A percentile compares a stretch with the other conserved stretches of the same genome.
phyloP scores from a whole-genome alignment of 306 rosid species.

The Castanea mollissima region DNA sequence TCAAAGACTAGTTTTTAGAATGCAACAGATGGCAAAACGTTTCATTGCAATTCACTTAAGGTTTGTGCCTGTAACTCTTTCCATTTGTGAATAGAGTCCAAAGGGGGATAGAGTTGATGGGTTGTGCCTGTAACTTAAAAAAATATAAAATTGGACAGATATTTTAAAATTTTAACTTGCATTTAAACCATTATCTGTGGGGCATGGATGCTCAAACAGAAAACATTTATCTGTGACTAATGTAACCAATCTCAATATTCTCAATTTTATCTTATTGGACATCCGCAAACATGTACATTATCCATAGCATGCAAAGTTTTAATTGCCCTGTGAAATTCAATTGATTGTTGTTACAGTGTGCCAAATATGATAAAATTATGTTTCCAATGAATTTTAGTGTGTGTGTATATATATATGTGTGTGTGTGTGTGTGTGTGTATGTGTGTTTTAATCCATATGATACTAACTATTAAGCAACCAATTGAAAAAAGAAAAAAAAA shows the following conservation, averaged over 20 bases:
- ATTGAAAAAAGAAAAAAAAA: too few relatives aligned
- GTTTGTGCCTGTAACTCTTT: conserved; percentile 40
- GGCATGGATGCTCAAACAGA: conserved; percentile 12
- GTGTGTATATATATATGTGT: neutral
- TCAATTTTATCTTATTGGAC: neutral
- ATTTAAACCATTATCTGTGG: conserved; percentile 14
- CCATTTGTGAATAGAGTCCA: too few relatives aligned
- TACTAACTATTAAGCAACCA: neutral
- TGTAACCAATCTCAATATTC: neutral
- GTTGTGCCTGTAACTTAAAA: conserved; percentile 29
- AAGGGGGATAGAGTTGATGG: conserved; percentile 25
- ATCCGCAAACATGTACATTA: neutral
- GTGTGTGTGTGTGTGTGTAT: neutral
- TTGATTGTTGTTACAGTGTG: neutral
- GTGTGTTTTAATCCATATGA: neutral
- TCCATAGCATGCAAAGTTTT: neutral
- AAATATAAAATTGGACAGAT: conserved; percentile 8
- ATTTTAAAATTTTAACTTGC: conserved; percentile 19
- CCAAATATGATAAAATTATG: neutral
- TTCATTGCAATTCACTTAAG: conserved; percentile 94
- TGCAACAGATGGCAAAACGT: conserved; percentile 72
- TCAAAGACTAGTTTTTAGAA: conserved; percentile 65
- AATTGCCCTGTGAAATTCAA: neutral
- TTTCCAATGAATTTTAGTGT: neutral
- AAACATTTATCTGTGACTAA: neutral